Conservation (phyloP, 208 protist genomes). For the Leptomonas pyrrhocoris region DNA sequence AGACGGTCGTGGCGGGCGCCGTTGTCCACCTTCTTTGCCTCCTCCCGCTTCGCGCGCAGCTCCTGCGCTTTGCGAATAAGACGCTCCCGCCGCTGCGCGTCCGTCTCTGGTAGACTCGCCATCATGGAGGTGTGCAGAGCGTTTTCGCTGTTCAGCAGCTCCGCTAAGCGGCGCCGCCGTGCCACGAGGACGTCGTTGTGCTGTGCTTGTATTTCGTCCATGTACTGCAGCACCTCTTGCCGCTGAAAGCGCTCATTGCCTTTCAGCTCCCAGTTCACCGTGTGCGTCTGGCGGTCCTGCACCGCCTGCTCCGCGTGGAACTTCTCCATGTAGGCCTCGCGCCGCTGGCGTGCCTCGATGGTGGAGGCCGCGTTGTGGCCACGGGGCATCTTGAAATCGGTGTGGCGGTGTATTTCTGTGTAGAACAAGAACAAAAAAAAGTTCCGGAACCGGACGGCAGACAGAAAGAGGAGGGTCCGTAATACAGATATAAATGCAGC, state of each 20-base stretch:
- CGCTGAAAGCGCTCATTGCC: constrained; percentile 47
- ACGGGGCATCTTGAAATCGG: constrained; percentile 23
- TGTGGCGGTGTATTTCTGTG: no score
- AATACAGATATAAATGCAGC: no score
- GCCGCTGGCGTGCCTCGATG: constrained; percentile 71
- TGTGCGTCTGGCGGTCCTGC: constrained; percentile 46
- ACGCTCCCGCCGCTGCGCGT: constrained; percentile 83
- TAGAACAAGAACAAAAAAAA: no score
- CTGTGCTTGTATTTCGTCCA: constrained; percentile 78
- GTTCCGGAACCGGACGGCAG: no score
- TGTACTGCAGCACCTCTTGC: constrained; percentile 56
- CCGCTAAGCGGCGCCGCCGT: constrained; percentile 73
- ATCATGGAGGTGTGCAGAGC: constrained; percentile 77
- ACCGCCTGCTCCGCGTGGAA: constrained; percentile 53
- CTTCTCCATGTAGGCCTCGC: constrained; percentile 67
- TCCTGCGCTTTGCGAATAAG: constrained; percentile 78
- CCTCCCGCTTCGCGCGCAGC: constrained; percentile 64
- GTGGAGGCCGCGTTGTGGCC: constrained; percentile 24
- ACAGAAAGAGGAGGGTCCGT: no score
- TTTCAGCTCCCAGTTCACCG: constrained; percentile 68
- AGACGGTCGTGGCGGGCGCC: constrained; percentile 65
- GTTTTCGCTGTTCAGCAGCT: constrained; percentile 63
- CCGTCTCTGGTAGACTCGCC: constrained; percentile 69
- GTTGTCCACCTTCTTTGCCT: constrained; percentile 54
- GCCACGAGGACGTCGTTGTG: constrained; percentile 81